A percentile compares a stretch with the other conserved stretches of the same genome.
These are phyloP conservation scores for Grosmannia penicillata DNA, from an alignment of 2,329 filamentous ascomycete genomes.

Conservation along the genomic window DNA sequence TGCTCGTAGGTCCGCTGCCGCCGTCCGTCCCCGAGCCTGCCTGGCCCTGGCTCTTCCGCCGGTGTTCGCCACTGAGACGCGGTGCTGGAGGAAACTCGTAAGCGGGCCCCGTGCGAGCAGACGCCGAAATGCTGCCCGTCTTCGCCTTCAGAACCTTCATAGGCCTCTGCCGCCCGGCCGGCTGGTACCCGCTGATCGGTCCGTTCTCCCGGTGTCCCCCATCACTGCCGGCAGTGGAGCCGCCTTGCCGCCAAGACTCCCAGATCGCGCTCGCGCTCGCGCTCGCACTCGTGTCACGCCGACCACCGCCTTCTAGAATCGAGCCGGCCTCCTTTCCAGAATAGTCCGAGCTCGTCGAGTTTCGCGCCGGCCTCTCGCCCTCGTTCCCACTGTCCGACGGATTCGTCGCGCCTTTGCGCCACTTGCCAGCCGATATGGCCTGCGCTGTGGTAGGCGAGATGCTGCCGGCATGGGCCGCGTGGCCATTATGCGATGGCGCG, in stretches of 20 bases:
- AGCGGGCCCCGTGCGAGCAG: slow-evolving; percentile 31
- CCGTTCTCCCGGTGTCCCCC: slow-evolving; percentile 35
- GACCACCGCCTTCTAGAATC: slow-evolving; percentile 13
- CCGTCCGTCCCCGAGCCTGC: slow-evolving; percentile 8
- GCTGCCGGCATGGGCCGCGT: slow-evolving; percentile 15
- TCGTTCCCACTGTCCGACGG: slow-evolving; percentile 30
- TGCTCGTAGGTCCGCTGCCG: slow-evolving; percentile 3
- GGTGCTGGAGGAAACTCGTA: slow-evolving; percentile 34
- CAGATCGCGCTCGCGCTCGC: slow-evolving; percentile 47
- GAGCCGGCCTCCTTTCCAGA: slow-evolving; percentile 14
- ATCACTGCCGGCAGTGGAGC: slow-evolving; percentile 33
- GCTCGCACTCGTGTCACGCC: too few relatives aligned
- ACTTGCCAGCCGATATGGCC: slow-evolving; percentile 19
- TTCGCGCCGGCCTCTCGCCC: slow-evolving; percentile 22
- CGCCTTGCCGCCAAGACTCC: slow-evolving; percentile 54
- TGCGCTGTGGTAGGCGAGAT: slow-evolving; percentile 23
- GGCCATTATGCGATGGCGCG: slow-evolving; percentile 11
- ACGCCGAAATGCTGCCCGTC: slow-evolving; percentile 30
- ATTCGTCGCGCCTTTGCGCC: slow-evolving; percentile 15
- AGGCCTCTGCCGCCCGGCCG: slow-evolving; percentile 47
- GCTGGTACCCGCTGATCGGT: slow-evolving; percentile 54
- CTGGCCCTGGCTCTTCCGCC: slow-evolving; percentile 35
- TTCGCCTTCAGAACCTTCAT: slow-evolving; percentile 92
- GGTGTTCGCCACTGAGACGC: slow-evolving; percentile 32
- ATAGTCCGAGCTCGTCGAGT: slow-evolving; percentile 13